These are phyloP conservation scores for Zostera marina DNA, from an alignment of 116 monocot species.

Conservation along the genomic window DNA sequence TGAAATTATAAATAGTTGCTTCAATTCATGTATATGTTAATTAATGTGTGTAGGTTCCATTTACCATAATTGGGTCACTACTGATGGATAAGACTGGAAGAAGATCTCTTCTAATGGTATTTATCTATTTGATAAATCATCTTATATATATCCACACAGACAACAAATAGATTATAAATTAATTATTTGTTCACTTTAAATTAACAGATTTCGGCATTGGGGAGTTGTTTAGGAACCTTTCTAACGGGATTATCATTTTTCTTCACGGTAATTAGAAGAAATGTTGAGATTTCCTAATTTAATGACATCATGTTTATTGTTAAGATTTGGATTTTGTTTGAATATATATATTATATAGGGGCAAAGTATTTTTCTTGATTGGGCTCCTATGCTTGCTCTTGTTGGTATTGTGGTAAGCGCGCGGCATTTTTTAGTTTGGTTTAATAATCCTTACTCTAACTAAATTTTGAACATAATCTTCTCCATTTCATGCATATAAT, in stretches of 20 bases:
- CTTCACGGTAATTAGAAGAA: conserved; percentile 54
- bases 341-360: conserved; percentile 33
- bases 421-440: no score
- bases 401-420: conserved; percentile 31
- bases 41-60: conserved; percentile 36
- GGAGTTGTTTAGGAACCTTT: conserved; percentile 35
- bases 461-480: no score
- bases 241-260: conserved; percentile 38
- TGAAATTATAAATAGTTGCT: no score
- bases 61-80: conserved; percentile 33
- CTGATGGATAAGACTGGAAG: conserved; percentile 69
- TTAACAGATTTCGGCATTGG: conserved; percentile 53
- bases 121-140: no score
- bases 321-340: not conserved
- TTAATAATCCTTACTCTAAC: no score
- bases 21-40: no score
- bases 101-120: conserved; percentile 43
- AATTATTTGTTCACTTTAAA: not conserved
- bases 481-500: no score
- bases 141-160: no score
- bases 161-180: no score
- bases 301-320: no score
- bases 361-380: conserved; percentile 16
- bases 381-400: conserved; percentile 30
- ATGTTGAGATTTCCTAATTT: no score